Evolutionary conservation across 768 basidiomycete species (phyloP), one percentile per base, ranked within the genome.

Genomic region (Lactarius hengduanensis): DNA sequence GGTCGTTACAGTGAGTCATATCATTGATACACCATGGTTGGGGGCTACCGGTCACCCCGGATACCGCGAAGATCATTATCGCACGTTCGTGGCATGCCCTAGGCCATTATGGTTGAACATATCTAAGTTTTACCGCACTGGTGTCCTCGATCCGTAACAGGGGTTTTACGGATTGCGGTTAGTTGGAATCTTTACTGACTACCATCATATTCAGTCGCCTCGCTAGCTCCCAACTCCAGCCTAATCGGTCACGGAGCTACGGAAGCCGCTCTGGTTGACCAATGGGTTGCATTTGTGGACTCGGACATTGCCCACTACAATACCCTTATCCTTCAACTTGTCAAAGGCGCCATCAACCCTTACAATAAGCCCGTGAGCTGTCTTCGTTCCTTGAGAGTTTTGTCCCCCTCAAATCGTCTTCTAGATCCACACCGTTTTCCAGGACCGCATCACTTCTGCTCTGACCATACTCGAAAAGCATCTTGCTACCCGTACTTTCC

Each of bases 231-330:
- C 75, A 92, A 94, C 78, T 83, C 87, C 64, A 86, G 83, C 56
- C 86, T 99, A 55, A 81, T 95, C 38, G 92, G 94, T 59, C 73
- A 81, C 57, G 81, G 82, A 61, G 61, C 73, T 54, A 81, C 92
- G 74, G 89, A 92, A 32, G 78, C 83, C 34, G 95, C 94, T 36
- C 79, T 88, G 61, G 79, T 98, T 64, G 87, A 93, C 71, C 92
- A 96, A 76, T 99, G 94, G 94, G 73, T 82, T 61, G 87, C 89
- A 71, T 86, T 92, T 64, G 80, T 80, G 15, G 92, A 95, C 73
- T 73, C 78, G 40, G 91, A 94, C 75, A 79, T 93, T 67, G 79
- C 78, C 47, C 20, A 47, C 20, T 69, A 75, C 71, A 76, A 79
- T 59, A 67, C 69, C 56, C n/a, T 80, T 56, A 78, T 84, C 70